Percentiles rank a stretch among this genome's conserved stretches.
phyloP scores from a whole-genome alignment of 768 basidiomycete genomes.

The Daedaleopsis sinensis region DNA sequence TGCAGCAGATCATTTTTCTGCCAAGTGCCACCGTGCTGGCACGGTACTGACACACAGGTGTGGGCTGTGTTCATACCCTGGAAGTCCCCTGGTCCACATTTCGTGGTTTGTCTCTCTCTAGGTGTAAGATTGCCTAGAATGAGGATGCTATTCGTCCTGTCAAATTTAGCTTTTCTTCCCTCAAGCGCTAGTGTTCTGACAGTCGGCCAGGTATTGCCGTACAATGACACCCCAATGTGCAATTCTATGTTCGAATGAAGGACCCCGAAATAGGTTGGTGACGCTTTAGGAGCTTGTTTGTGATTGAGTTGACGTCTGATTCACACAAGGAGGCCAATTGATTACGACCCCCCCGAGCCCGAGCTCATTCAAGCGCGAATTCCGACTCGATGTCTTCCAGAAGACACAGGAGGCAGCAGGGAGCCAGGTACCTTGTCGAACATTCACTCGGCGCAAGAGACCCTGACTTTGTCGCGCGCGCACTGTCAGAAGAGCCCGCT shows the following conservation, averaged over 20 bases:
- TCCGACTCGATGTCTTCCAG: too few relatives aligned
- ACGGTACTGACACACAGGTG: neutral
- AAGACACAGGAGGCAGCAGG: too few relatives aligned
- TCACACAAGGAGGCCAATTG: too few relatives aligned
- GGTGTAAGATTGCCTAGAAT: neutral
- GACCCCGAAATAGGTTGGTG: neutral
- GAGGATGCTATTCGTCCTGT: neutral
- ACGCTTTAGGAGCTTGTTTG: neutral
- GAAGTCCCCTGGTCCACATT: too few relatives aligned
- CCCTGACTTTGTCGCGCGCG: neutral
- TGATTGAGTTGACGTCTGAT: neutral
- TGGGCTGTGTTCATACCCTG: too few relatives aligned
- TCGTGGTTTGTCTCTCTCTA: too few relatives aligned
- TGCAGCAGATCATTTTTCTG: neutral
- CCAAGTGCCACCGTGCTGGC: neutral
- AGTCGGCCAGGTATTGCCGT: neutral
- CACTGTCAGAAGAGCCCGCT: neutral
- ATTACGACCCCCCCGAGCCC: too few relatives aligned
- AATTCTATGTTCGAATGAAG: neutral
- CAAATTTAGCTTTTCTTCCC: neutral
- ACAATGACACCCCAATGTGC: neutral
- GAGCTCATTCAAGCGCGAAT: too few relatives aligned
- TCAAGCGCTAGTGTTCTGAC: neutral
- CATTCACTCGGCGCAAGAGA: neutral
- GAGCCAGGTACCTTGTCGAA: neutral